Base-by-base conservation (phyloP, 2,329 filamentous ascomycete species). In the Zasmidium cellare region DNA sequence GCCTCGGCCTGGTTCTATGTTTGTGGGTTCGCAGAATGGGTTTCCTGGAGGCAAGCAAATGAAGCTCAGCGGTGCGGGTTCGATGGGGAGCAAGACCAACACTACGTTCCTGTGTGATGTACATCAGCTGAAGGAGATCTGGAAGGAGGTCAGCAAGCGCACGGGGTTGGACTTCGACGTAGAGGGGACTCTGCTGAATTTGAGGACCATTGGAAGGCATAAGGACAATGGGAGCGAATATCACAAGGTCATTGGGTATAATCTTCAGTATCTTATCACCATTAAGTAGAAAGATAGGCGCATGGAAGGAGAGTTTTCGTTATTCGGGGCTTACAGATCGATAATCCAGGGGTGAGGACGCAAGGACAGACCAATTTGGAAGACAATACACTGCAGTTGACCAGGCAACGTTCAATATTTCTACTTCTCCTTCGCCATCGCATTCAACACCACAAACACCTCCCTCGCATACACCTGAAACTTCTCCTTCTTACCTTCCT, bases 11-110 rank as follows among this genome's bases (percentile, higher is more conserved):
- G 60, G 57, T 23, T 49, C 35, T n/a, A 57, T 57, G 46, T 59
- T 62, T 16, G 31, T 62, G 7, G 57, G 56, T n/a, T 57, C 53
- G 22, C 60, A 62, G 47, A 59, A 62, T 38, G 57, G 60, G 3
- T 53, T 44, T 49, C 48, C 54, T 14, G 56, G 46, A 2, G 56
- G 51, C 6, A 53, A 49, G 44, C 24, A 48, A 19, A 23, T 61
- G 9, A n/a, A 20, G 25, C 22, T 57, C 5, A 50, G 24, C 22
- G 59, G 35, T 19, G 45, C 16, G 14, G 47, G 31, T 16, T 49
- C 24, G 18, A 50, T 58, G 16, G 19, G 31, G 2, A 48, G 44
- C 25, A n/a, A 44, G 25, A 52, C 45, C n/a, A 54, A 57, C 24
- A 25, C 31, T 9, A 46, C 57, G 16, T 57, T 54, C 35, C 41